These are phyloP conservation scores for Daldinia grandis DNA, from an alignment of 495 filamentous ascomycete species.

Conservation along the genomic window DNA sequence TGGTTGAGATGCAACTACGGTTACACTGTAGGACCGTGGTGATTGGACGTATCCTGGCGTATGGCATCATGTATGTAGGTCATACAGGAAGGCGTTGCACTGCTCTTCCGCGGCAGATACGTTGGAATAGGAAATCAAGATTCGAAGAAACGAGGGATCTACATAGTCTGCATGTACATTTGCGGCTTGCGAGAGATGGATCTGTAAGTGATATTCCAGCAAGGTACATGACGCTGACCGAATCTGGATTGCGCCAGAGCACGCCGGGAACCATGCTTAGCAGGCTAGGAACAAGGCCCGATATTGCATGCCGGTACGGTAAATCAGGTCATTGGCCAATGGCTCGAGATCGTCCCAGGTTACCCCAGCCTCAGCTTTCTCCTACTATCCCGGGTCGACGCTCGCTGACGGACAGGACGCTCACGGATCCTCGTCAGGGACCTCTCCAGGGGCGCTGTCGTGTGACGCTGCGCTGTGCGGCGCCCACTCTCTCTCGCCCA, in stretches of 20 bases:
- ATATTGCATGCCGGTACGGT: slow-evolving; percentile 43
- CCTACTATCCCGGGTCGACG: slow-evolving; percentile 26
- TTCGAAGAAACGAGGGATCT: slow-evolving; percentile 38
- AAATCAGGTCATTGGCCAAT: slow-evolving; percentile 44
- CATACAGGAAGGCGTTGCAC: slow-evolving; percentile 42
- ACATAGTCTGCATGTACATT: slow-evolving; percentile 38
- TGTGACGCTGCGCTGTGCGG: slow-evolving; percentile 36
- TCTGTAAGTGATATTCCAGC: slow-evolving; percentile 31
- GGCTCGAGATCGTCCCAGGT: slow-evolving; percentile 41
- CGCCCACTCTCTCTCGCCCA: slow-evolving; percentile 4
- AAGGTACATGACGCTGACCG: slow-evolving; percentile 39
- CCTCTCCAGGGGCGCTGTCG: slow-evolving; percentile 34
- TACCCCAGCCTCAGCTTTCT: slow-evolving; percentile 41
- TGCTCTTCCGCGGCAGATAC: slow-evolving; percentile 39
- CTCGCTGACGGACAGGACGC: slow-evolving; percentile 25
- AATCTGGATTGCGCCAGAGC: slow-evolving; percentile 40
- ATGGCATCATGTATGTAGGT: slow-evolving; percentile 45
- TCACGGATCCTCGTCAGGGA: slow-evolving; percentile 36
- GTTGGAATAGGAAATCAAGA: slow-evolving; percentile 36
- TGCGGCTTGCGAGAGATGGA: slow-evolving; percentile 29
- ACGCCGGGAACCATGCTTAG: slow-evolving; percentile 39
- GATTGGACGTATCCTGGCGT: slow-evolving; percentile 31
- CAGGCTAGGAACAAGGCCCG: slow-evolving; percentile 42
- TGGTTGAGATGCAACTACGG: slow-evolving; percentile 37
- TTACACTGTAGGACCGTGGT: slow-evolving; percentile 27